Evolutionary conservation across 2,329 filamentous ascomycete species (phyloP).

Genomic region (Dactylellina cionopaga): DNA sequence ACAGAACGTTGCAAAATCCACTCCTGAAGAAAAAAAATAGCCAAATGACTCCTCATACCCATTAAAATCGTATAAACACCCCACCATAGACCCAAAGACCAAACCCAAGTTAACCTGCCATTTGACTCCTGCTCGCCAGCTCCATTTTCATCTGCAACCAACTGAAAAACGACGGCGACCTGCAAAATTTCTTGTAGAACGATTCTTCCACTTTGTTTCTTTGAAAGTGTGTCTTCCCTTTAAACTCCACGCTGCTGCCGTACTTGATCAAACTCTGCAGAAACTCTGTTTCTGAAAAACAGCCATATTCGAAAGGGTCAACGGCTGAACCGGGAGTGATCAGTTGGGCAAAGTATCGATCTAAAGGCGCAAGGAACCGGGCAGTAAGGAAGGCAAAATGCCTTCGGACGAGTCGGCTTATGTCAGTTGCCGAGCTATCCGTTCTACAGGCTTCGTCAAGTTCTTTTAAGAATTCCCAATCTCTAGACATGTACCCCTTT

Average conservation of each 20-base stretch:
- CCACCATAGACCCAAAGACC: not conserved
- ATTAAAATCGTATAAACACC: slow-evolving; percentile 2
- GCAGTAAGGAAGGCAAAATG: slow-evolving; percentile 57
- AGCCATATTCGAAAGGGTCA: slow-evolving; percentile 55
- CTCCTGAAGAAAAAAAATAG: slow-evolving; percentile 8
- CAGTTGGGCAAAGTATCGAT: slow-evolving; percentile 56
- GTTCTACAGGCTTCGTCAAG: slow-evolving; percentile 54
- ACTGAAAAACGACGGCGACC: slow-evolving; percentile 56
- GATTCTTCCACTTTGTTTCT: slow-evolving; percentile 55
- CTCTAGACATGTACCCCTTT: slow-evolving; percentile 56
- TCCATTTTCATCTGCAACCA: slow-evolving; percentile 58
- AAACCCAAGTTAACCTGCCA: slow-evolving; percentile 24
- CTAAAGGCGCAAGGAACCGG: slow-evolving; percentile 56
- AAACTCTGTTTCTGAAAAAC: slow-evolving; percentile 57
- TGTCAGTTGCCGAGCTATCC: slow-evolving; percentile 38
- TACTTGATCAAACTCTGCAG: slow-evolving; percentile 55
- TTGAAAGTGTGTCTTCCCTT: slow-evolving; percentile 57
- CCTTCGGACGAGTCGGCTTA: slow-evolving; percentile 54
- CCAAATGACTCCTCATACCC: slow-evolving; percentile 26
- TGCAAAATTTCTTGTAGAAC: slow-evolving; percentile 57
- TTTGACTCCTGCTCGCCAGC: slow-evolving; percentile 50
- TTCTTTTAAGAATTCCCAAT: slow-evolving; percentile 56
- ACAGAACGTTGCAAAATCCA: not conserved
- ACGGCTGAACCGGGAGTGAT: slow-evolving; percentile 44
- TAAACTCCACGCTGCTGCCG: slow-evolving; percentile 57